A percentile compares a stretch with the other conserved stretches of the same genome.
These are phyloP conservation scores for Musa troglodytarum DNA, from an alignment of 176 grass and related monocot species.

Conservation along the genomic window DNA sequence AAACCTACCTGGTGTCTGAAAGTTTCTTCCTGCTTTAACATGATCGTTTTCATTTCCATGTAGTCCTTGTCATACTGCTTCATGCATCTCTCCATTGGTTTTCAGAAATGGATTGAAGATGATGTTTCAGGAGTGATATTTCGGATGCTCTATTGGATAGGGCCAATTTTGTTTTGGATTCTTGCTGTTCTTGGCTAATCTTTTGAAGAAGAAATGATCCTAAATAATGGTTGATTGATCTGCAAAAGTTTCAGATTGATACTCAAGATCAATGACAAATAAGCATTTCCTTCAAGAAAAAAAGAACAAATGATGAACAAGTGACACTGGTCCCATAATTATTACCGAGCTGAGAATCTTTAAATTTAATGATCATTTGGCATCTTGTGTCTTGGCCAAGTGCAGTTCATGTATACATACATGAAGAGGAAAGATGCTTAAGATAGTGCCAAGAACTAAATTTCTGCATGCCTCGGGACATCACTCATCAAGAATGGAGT, in stretches of 20 bases:
- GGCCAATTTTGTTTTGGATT: not conserved
- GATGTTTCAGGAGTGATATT: not conserved
- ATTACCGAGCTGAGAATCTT: too few relatives aligned
- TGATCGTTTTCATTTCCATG: conserved; percentile 58
- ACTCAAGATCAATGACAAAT: too few relatives aligned
- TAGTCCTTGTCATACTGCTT: conserved; percentile 33
- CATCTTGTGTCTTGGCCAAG: too few relatives aligned
- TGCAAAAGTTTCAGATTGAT: conserved; percentile 3
- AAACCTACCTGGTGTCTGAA: conserved; percentile 63
- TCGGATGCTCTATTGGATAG: not conserved
- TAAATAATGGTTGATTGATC: not conserved
- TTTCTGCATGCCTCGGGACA: too few relatives aligned
- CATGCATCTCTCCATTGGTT: conserved; percentile 9
- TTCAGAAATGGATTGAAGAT: not conserved
- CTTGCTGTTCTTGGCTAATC: not conserved
- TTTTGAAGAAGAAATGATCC: not conserved
- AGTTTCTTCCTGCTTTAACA: conserved; percentile 61
- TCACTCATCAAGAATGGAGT: too few relatives aligned
- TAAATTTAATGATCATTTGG: too few relatives aligned
- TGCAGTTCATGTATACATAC: too few relatives aligned
- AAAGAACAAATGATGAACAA: too few relatives aligned
- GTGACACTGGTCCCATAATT: too few relatives aligned
- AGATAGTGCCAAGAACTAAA: too few relatives aligned
- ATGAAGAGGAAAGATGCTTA: too few relatives aligned
- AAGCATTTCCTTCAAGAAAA: too few relatives aligned